Conservation (phyloP, 176 grass and related monocot genomes). For the Oryza officinalis region DNA sequence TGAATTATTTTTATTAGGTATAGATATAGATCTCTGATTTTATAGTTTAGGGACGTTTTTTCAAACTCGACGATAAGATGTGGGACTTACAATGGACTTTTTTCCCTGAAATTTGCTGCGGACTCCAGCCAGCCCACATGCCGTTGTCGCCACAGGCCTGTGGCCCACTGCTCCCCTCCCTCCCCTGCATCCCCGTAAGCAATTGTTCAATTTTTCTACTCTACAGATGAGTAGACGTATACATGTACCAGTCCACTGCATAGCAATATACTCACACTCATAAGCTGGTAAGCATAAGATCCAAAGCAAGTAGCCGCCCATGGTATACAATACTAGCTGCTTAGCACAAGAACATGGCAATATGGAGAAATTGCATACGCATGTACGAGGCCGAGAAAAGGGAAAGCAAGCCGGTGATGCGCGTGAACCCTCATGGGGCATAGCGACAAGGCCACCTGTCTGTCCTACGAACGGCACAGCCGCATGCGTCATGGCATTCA, state of each 20-base stretch:
- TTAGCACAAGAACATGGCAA: not conserved
- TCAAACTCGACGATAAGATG: no score
- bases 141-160: not conserved
- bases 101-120: no score
- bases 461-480: not conserved
- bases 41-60: no score
- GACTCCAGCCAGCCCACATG: not conserved
- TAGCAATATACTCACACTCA: no score
- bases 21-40: no score
- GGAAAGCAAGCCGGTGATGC: not conserved
- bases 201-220: not conserved
- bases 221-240: no score
- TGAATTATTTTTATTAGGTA: no score
- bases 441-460: not conserved
- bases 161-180: not conserved
- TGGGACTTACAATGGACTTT: no score
- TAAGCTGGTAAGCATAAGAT: not conserved
- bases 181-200: no score
- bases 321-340: not conserved
- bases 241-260: no score
- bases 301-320: not conserved
- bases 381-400: not conserved
- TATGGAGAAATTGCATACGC: no score
- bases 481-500: not conserved
- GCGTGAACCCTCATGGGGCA: not conserved